Conservation (phyloP, 2,329 filamentous ascomycete genomes). For the Emergomyces pasteurianus region DNA sequence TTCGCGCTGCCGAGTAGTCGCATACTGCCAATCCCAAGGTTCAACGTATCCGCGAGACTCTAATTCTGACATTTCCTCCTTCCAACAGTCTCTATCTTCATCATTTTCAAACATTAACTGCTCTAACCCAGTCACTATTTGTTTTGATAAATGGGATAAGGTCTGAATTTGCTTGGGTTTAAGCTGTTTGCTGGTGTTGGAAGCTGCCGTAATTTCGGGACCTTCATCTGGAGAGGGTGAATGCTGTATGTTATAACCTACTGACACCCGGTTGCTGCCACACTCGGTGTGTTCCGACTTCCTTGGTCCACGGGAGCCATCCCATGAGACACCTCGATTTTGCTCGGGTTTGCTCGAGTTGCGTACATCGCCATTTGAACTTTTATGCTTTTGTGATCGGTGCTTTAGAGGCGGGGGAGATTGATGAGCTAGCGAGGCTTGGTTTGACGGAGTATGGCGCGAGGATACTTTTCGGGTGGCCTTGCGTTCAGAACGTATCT, state of each 20-base stretch:
- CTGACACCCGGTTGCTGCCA: conserved; percentile 4
- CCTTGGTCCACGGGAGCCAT: conserved; percentile 25
- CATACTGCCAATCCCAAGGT: conserved; percentile 26
- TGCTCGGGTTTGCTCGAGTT: conserved; percentile 11
- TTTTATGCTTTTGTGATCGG: conserved; percentile 28
- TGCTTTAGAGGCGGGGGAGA: conserved; percentile 31
- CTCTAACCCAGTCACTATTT: conserved; percentile 27
- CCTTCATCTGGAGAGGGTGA: not conserved
- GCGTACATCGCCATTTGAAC: conserved; percentile 17
- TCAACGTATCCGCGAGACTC: conserved; percentile 26
- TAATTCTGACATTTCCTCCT: conserved; percentile 26
- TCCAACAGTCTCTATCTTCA: conserved; percentile 28
- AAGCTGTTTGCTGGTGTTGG: not conserved
- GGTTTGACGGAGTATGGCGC: conserved; percentile 19
- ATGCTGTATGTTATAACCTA: not conserved
- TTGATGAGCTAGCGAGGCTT: conserved; percentile 19
- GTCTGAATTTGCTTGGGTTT: conserved; percentile 2
- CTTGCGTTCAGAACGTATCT: conserved; percentile 19
- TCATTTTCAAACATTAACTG: conserved; percentile 25
- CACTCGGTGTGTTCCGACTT: conserved; percentile 13
- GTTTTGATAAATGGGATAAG: conserved; percentile 21
- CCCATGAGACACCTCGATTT: conserved; percentile 28
- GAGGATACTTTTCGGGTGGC: conserved; percentile 20
- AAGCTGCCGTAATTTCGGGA: not conserved
- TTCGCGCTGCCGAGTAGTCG: conserved; percentile 25